Evolutionary conservation across 169 alveolate species (phyloP), one percentile per base, ranked within the genome.

Genomic region (Eimeria necatrix): DNA sequence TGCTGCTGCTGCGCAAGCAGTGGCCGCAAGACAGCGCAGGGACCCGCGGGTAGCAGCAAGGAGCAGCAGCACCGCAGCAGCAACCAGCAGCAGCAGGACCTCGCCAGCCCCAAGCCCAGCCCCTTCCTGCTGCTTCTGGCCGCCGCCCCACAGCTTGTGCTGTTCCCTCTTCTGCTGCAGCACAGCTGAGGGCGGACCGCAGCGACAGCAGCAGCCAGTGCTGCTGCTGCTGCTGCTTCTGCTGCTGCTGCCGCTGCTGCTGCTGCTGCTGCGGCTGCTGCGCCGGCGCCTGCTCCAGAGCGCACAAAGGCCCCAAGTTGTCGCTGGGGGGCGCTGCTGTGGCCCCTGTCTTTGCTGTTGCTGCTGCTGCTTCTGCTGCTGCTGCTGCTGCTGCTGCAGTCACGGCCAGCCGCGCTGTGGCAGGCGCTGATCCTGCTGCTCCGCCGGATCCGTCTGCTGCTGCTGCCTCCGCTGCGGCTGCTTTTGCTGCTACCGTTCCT

Each of bases 111-210:
- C 84, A 73, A 49, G 84, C 84, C 84, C 84, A 73, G 1, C 88
- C 88, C 70, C 70, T 14, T n/a, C 88, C 88, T 78, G 61, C 88
- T 49, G 88, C 88, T 20, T 46, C 88, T 18, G 88, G 88, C 20
- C 70, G 26, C 24, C 86, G 18, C 26, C 64, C 70, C 18, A 51
- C 61, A 14, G 88, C 68, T 1, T 24, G 61, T 4, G 70, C 52
- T 20, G 88, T 46, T n/a, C 56, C 88, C 22, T 78, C 88, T 20
- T 22, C 88, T 46, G 88, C 70, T 78, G 88, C 70, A 20, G 68
- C 7, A 26, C 88, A 46, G 84, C 88, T 64, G 70, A 46, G 61
- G 26, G 76, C 20, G 10, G 24, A 48, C 3, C 32, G 32, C 70
- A 48, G 52, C 16, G 88, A n/a, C 12, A 32, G 26, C 32, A 49